A percentile compares a stretch with the other conserved stretches of the same genome.
Evolutionary conservation across 306 rosid species (phyloP).

Genomic region (Abrus pulchellus): DNA sequence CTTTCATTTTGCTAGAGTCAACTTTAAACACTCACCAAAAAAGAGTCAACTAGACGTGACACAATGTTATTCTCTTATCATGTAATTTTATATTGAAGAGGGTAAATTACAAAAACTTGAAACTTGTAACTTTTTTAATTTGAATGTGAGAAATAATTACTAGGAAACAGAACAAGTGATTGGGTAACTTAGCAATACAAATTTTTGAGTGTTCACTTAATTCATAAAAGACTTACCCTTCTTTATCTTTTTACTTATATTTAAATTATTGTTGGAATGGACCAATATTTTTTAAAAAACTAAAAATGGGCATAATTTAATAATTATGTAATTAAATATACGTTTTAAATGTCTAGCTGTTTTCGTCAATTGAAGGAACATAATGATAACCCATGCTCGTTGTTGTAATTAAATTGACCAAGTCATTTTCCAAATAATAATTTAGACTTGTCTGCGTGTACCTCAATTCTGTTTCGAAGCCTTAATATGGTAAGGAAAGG

Average conservation of each 20-base stretch:
- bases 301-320: background rate
- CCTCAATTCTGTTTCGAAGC: background rate
- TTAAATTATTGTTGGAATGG: background rate
- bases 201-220: background rate
- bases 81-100: background rate
- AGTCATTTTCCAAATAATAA: conserved; percentile 36
- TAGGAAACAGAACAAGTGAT: background rate
- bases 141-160: background rate
- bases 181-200: background rate
- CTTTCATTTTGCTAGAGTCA: too few species aligned
- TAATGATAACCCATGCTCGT: background rate
- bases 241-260: background rate
- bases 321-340: background rate
- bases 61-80: too few species aligned
- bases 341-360: background rate
- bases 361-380: background rate
- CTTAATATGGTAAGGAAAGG: background rate
- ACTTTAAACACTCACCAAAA: too few species aligned
- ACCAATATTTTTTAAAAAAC: background rate
- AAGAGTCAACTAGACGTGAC: too few species aligned
- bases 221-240: background rate
- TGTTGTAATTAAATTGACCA: conserved; percentile 12
- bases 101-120: background rate
- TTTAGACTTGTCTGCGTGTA: background rate
- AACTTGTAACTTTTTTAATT: too few species aligned